These are phyloP conservation scores for Parmales sp. DNA, from an alignment of 108 stramenopile species.

Conservation along the genomic window DNA sequence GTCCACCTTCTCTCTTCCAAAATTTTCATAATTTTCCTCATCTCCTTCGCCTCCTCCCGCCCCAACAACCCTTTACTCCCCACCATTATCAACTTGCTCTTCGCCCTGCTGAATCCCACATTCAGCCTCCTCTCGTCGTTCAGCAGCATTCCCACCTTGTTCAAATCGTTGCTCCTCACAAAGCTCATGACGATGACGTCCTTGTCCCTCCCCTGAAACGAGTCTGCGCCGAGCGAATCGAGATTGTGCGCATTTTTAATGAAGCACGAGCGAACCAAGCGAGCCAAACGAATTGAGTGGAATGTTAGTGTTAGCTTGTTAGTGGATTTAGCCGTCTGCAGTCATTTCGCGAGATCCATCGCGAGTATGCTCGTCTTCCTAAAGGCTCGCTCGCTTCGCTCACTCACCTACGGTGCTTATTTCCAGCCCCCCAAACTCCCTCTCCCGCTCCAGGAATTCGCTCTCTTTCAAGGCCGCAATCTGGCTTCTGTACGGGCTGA, in stretches of 20 bases:
- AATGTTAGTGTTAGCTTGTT: too few species aligned
- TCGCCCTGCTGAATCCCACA: constrained; percentile 81
- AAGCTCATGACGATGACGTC: constrained; percentile 66
- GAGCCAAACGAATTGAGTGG: too few species aligned
- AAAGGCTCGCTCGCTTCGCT: too few species aligned
- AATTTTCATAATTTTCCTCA: not conserved
- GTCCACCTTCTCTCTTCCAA: too few species aligned
- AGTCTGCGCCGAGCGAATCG: too few species aligned
- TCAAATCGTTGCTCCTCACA: constrained; percentile 62
- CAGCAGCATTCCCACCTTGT: constrained; percentile 56
- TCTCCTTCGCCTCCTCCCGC: not conserved
- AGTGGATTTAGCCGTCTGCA: too few species aligned
- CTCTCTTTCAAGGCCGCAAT: constrained; percentile 1
- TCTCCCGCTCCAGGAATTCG: not conserved
- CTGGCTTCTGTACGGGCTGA: constrained; percentile 4
- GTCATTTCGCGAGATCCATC: too few species aligned
- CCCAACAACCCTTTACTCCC: too few species aligned
- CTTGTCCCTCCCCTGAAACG: constrained; percentile 85
- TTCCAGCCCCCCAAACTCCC: constrained; percentile 74
- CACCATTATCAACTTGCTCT: constrained; percentile 70
- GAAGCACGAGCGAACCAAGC: too few species aligned
- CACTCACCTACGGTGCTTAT: constrained; percentile 74
- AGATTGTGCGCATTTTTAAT: too few species aligned
- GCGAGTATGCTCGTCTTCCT: too few species aligned
- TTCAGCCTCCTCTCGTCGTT: constrained; percentile 70